phyloP scores from a whole-genome alignment of 306 rosid species.

The Comarum palustre region DNA sequence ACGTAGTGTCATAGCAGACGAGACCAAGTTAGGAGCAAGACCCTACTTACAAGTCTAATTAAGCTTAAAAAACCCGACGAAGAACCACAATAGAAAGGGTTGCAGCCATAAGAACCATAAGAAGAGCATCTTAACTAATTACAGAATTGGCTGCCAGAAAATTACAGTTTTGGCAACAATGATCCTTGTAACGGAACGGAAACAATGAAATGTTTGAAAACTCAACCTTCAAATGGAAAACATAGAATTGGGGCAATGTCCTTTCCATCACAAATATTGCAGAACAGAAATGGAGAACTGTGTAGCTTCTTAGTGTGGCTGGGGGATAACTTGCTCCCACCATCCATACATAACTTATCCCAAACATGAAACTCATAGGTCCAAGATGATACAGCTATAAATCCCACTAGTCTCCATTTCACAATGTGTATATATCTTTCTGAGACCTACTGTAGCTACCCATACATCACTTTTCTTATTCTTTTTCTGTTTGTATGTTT shows the following conservation, averaged over 20 bases:
- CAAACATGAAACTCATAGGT: constrained; percentile 15
- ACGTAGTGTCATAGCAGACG: neutral
- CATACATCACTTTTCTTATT: constrained; percentile 46
- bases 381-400: constrained; percentile 29
- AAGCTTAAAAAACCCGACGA: too few relatives aligned
- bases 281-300: neutral
- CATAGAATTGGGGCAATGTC: neutral
- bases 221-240: neutral
- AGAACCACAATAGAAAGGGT: too few relatives aligned
- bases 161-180: neutral
- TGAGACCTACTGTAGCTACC: constrained; percentile 28
- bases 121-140: too few relatives aligned
- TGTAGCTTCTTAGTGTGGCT: constrained; percentile 45
- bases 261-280: neutral
- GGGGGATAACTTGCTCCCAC: constrained; percentile 63
- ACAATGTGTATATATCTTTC: constrained; percentile 43
- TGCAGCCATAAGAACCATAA: too few relatives aligned
- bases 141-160: too few relatives aligned
- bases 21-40: neutral
- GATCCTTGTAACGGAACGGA: neutral
- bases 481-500: constrained; percentile 47
- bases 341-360: constrained; percentile 34
- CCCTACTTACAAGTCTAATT: neutral
- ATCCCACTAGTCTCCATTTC: constrained; percentile 47
- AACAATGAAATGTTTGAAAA: too few relatives aligned